Conservation (phyloP, 495 filamentous ascomycete species). For the Tuber melanosporum region DNA sequence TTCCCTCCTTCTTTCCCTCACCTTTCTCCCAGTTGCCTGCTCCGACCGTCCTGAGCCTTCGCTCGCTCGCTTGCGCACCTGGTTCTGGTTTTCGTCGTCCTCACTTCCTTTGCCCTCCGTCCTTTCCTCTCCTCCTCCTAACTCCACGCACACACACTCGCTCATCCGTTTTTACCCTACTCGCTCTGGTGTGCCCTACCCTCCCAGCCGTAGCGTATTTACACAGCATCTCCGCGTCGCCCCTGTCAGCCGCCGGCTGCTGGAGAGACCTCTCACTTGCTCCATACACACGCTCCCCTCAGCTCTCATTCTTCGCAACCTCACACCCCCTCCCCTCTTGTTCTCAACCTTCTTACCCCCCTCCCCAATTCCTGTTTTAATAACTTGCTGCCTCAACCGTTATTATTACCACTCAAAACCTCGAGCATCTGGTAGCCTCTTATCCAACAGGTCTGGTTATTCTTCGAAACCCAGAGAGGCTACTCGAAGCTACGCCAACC, state of each 20-base stretch:
- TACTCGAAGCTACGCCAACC: slow-evolving; percentile 2
- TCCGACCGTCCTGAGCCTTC: slow-evolving; percentile 15
- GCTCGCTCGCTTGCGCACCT: slow-evolving; percentile 16
- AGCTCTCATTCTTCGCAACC: background rate
- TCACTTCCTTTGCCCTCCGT: slow-evolving; percentile 8
- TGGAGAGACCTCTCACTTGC: background rate
- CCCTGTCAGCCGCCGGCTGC: slow-evolving; percentile 1
- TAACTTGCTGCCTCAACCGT: background rate
- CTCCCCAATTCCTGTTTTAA: background rate
- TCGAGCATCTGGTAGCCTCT: background rate
- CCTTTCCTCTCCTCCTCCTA: slow-evolving; percentile 21
- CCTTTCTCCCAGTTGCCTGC: slow-evolving; percentile 12
- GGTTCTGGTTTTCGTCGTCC: slow-evolving; percentile 12
- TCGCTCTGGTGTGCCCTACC: background rate
- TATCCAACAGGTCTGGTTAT: background rate
- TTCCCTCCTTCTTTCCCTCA: slow-evolving; percentile 20
- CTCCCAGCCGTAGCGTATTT: background rate
- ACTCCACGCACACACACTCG: background rate
- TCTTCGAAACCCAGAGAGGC: background rate
- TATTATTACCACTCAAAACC: background rate
- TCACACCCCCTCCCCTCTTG: slow-evolving; percentile 4
- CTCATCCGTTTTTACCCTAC: slow-evolving; percentile 1
- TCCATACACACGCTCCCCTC: slow-evolving; percentile 2
- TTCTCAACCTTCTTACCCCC: slow-evolving; percentile 7
- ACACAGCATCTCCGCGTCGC: slow-evolving; percentile 3